Percentiles rank a stretch among this genome's conserved stretches.
These are phyloP conservation scores for Diophrys sp. DNA, from an alignment of 73 alveolate species.

Conservation along the genomic window DNA sequence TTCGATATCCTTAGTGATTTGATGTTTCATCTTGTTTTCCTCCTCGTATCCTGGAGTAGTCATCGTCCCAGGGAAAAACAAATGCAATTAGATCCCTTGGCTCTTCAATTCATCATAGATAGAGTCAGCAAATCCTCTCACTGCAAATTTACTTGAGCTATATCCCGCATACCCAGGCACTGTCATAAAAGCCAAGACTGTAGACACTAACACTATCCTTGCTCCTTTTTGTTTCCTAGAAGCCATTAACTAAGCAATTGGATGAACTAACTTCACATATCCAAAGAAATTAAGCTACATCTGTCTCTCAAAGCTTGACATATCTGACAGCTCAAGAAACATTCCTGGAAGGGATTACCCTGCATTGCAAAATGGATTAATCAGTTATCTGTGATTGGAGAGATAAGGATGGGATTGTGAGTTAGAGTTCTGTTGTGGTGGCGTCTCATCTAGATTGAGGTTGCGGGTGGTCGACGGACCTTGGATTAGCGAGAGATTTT, in stretches of 20 bases:
- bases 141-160: slow-evolving; percentile 3
- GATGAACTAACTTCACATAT: slow-evolving; percentile 7
- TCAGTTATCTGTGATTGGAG: no score
- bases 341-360: slow-evolving; percentile 13
- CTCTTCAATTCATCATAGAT: slow-evolving; percentile 1
- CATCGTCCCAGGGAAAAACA: slow-evolving; percentile 18
- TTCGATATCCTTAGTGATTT: slow-evolving; percentile 22
- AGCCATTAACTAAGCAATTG: slow-evolving; percentile 8
- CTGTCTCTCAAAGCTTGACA: not conserved
- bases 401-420: no score
- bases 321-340: not conserved
- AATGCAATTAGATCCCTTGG: slow-evolving; percentile 11
- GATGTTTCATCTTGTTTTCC: slow-evolving; percentile 31
- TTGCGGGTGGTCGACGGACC: no score
- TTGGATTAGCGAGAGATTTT: no score
- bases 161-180: slow-evolving; percentile 5
- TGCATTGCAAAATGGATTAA: not conserved
- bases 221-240: not conserved
- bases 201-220: not conserved
- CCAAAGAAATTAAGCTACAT: slow-evolving; percentile 10
- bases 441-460: no score
- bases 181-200: slow-evolving; percentile 1
- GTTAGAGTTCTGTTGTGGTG: no score
- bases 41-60: slow-evolving; percentile 32
- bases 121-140: slow-evolving; percentile 1